phyloP scores from a whole-genome alignment of 2,329 filamentous ascomycete genomes.

The Teratosphaeria zuluensis region DNA sequence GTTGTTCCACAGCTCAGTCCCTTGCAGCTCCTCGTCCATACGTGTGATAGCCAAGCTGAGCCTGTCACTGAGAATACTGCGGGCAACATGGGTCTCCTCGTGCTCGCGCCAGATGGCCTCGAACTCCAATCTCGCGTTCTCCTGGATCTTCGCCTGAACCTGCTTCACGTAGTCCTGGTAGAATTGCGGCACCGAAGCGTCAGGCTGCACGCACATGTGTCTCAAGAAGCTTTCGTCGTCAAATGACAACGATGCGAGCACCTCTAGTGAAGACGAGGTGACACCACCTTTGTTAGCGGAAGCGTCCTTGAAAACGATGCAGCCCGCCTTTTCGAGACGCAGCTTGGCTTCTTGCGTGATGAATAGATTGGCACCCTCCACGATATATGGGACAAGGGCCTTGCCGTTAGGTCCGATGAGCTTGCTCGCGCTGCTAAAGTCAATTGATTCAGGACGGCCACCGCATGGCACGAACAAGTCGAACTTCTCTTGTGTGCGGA shows the following conservation, averaged over 20 bases:
- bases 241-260: slow-evolving; percentile 87
- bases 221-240: slow-evolving; percentile 79
- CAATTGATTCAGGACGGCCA: slow-evolving; percentile 92
- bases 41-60: slow-evolving; percentile 90
- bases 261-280: slow-evolving; percentile 91
- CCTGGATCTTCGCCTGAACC: slow-evolving; percentile 82
- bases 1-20: slow-evolving; percentile 84
- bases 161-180: slow-evolving; percentile 88
- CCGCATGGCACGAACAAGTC: slow-evolving; percentile 94
- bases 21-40: slow-evolving; percentile 90
- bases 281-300: slow-evolving; percentile 98
- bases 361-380: slow-evolving; percentile 96
- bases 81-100: slow-evolving; percentile 65
- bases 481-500: slow-evolving; percentile 58
- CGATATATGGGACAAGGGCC: slow-evolving; percentile 79
- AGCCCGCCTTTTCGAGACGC: slow-evolving; percentile 87
- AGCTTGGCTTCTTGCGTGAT: slow-evolving; percentile 98
- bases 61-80: slow-evolving; percentile 83
- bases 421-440: slow-evolving; percentile 75
- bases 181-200: slow-evolving; percentile 74
- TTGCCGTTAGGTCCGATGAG: slow-evolving; percentile 80
- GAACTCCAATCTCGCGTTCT: slow-evolving; percentile 88
- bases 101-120: slow-evolving; percentile 97
- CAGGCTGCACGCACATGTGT: slow-evolving; percentile 82
- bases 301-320: slow-evolving; percentile 92